phyloP scores from a whole-genome alignment of 2,329 filamentous ascomycete genomes.

The Plectosphaerella plurivora region DNA sequence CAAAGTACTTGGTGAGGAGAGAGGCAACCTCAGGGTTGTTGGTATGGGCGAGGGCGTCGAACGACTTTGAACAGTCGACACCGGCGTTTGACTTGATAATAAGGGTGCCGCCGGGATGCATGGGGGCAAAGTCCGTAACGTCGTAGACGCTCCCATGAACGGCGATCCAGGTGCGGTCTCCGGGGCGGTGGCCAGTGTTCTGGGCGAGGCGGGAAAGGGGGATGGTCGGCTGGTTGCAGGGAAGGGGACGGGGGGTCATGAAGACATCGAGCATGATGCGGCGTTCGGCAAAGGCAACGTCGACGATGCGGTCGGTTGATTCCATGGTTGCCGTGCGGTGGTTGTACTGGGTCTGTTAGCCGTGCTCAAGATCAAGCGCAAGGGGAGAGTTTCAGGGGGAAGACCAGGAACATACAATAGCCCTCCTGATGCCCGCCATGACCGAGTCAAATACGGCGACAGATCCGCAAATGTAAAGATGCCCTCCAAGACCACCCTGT shows the following conservation, averaged over 20 bases:
- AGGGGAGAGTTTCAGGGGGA: too few species aligned
- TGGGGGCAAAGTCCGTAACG: conserved; percentile 46
- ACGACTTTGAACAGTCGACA: conserved; percentile 47
- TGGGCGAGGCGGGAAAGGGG: conserved; percentile 42
- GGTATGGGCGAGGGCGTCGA: conserved; percentile 49
- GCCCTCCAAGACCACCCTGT: conserved; percentile 38
- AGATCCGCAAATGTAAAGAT: conserved; percentile 21
- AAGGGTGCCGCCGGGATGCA: conserved; percentile 49
- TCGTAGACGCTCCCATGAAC: conserved; percentile 51
- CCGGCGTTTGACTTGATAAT: conserved; percentile 52
- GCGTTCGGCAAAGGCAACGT: conserved; percentile 49
- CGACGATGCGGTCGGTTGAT: conserved; percentile 43
- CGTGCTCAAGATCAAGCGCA: too few species aligned
- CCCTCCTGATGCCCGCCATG: conserved; percentile 51
- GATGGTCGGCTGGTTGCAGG: conserved; percentile 45
- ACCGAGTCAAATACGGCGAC: conserved; percentile 44
- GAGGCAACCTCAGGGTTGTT: conserved; percentile 50
- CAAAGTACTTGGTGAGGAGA: conserved; percentile 49
- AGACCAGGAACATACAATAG: conserved; percentile 23
- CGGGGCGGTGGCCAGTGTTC: conserved; percentile 45
- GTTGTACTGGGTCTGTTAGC: conserved; percentile 28
- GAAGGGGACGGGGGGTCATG: conserved; percentile 49
- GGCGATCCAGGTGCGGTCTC: conserved; percentile 43
- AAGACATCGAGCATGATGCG: conserved; percentile 55
- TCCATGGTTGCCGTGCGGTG: conserved; percentile 47